These are phyloP conservation scores for Crassisporium funariophilum DNA, from an alignment of 768 basidiomycete species.

Conservation along the genomic window DNA sequence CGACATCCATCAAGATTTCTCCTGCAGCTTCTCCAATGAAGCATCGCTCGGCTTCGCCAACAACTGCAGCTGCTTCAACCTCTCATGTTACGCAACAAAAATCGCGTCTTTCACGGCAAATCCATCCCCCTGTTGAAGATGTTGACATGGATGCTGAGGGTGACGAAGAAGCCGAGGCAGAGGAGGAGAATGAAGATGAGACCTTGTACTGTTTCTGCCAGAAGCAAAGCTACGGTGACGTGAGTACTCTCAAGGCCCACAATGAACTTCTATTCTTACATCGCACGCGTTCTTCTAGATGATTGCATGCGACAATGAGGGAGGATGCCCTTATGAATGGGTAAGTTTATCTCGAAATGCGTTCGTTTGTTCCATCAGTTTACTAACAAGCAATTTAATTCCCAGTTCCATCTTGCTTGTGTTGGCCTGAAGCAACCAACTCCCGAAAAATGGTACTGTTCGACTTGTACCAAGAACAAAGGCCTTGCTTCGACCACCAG, in stretches of 20 bases:
- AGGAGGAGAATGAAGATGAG: constrained; percentile 50
- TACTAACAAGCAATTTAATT: too few species aligned
- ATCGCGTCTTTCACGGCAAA: constrained; percentile 51
- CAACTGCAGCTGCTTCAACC: constrained; percentile 31
- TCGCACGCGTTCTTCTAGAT: constrained; percentile 39
- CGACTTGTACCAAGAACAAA: constrained; percentile 42
- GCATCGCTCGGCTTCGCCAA: constrained; percentile 47
- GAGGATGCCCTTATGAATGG: constrained; percentile 71
- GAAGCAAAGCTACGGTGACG: constrained; percentile 53
- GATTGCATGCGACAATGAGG: constrained; percentile 73
- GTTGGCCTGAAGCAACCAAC: constrained; percentile 53
- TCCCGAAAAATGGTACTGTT: constrained; percentile 59
- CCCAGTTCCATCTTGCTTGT: constrained; percentile 63
- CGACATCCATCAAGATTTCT: constrained; percentile 45
- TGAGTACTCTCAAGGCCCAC: constrained; percentile 21
- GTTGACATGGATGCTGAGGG: constrained; percentile 45
- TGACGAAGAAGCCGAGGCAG: constrained; percentile 39
- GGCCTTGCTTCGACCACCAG: constrained; percentile 26
- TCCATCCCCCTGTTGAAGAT: constrained; percentile 37
- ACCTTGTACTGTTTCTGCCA: constrained; percentile 55
- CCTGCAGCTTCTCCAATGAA: constrained; percentile 38
- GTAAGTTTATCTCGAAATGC: constrained; percentile 34
- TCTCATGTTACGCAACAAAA: constrained; percentile 37
- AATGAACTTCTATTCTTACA: not conserved
- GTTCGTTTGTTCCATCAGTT: not conserved